Conservation (phyloP, 1,139 yeast species). For the Hyphopichia pseudoburtonii region DNA sequence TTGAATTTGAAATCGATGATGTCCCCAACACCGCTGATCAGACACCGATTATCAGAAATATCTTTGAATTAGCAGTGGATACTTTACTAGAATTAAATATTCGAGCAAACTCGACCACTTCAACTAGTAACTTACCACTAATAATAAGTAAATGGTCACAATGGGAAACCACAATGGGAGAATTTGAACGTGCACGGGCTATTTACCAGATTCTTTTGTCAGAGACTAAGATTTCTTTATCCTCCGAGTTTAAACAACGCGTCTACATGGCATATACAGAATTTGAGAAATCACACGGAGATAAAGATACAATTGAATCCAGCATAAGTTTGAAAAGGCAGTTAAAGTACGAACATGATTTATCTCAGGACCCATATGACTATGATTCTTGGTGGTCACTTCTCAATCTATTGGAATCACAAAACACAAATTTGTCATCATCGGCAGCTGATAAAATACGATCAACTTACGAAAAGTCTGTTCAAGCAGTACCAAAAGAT, state of each 20-base stretch:
- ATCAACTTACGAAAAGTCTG: constrained; percentile 12
- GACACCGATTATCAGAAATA: constrained; percentile 50
- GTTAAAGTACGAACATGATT: constrained; percentile 49
- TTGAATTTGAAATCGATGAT: constrained; percentile 29
- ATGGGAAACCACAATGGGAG: constrained; percentile 69
- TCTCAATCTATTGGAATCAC: constrained; percentile 46
- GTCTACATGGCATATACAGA: constrained; percentile 52
- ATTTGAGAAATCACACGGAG: constrained; percentile 69
- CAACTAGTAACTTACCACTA: constrained; percentile 21
- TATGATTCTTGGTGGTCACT: constrained; percentile 85
- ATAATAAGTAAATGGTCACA: constrained; percentile 55
- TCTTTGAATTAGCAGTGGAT: constrained; percentile 70
- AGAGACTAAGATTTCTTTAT: constrained; percentile 5
- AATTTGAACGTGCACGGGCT: constrained; percentile 64
- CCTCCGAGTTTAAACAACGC: constrained; percentile 20
- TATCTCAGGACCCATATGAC: constrained; percentile 52
- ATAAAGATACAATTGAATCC: constrained; percentile 49
- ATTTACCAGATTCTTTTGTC: constrained; percentile 57
- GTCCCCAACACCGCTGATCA: constrained; percentile 9
- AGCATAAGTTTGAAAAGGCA: constrained; percentile 56
- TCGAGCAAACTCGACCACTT: constrained; percentile 17
- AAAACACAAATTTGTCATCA: too few relatives aligned
- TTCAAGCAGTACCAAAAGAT: constrained; percentile 10
- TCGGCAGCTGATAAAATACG: constrained; percentile 12
- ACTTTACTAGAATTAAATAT: constrained; percentile 29